A percentile compares a stretch with the other conserved stretches of the same genome.
phyloP scores from a whole-genome alignment of 768 basidiomycete genomes.

The Ramaria rubella region DNA sequence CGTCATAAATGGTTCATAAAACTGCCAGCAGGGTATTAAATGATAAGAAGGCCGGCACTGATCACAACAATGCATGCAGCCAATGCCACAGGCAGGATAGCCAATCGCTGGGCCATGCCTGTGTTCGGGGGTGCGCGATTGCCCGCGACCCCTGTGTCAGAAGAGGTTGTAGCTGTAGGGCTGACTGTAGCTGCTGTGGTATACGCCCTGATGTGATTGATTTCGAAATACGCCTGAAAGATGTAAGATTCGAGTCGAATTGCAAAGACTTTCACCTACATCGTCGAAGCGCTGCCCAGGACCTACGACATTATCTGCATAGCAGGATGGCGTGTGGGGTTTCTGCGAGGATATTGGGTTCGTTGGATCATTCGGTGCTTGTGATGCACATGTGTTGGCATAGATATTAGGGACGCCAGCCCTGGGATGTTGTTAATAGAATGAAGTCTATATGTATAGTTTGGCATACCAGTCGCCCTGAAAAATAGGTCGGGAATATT shows the following conservation, averaged over 20 bases:
- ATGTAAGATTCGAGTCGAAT: neutral
- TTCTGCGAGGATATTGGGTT: neutral
- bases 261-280: constrained; percentile 4
- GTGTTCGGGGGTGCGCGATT: too few species aligned
- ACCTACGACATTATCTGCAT: constrained; percentile 50
- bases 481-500: too few species aligned
- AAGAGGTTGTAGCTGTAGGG: constrained; percentile 6
- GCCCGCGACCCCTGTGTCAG: too few species aligned
- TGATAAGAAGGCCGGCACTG: too few species aligned
- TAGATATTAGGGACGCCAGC: neutral
- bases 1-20: too few species aligned
- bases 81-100: too few species aligned
- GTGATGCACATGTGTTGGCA: neutral
- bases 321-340: constrained; percentile 24
- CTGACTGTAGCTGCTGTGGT: constrained; percentile 25
- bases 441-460: neutral
- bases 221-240: constrained; percentile 52
- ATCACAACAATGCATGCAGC: too few species aligned
- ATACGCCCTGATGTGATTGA: constrained; percentile 59
- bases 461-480: constrained; percentile 13
- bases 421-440: neutral
- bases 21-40: too few species aligned
- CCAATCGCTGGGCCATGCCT: too few species aligned
- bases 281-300: constrained; percentile 47
- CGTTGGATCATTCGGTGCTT: neutral